Evolutionary conservation across 2,329 filamentous ascomycete species (phyloP).

Genomic region (Lachnellula subtilissima): DNA sequence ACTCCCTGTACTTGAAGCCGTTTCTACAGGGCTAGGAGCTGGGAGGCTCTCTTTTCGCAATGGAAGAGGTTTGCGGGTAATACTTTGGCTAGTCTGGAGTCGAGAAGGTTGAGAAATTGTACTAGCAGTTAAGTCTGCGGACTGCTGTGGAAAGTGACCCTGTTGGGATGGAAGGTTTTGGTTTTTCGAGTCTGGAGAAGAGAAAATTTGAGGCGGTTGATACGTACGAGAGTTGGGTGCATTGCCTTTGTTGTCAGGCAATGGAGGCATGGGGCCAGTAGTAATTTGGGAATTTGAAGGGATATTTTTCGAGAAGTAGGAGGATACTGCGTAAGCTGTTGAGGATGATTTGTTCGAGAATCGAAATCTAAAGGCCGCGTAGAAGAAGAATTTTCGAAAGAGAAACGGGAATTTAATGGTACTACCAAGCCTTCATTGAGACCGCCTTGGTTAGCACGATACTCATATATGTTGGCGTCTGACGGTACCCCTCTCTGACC

Average conservation of each 20-base stretch:
- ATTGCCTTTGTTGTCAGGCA: slow-evolving; percentile 2
- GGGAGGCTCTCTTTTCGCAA: slow-evolving; percentile 35
- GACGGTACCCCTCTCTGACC: slow-evolving; percentile 38
- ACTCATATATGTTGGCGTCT: slow-evolving; percentile 30
- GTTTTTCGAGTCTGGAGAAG: slow-evolving; percentile 7
- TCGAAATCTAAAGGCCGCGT: slow-evolving; percentile 13
- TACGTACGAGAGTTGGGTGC: slow-evolving; percentile 13
- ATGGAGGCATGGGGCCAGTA: slow-evolving; percentile 3
- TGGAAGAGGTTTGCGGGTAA: slow-evolving; percentile 50
- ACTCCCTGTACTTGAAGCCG: slow-evolving; percentile 37
- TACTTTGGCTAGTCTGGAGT: slow-evolving; percentile 39
- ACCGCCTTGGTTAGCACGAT: slow-evolving; percentile 31
- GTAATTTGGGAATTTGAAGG: slow-evolving; percentile 4
- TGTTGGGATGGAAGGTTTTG: slow-evolving; percentile 4
- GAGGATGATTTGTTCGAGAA: slow-evolving; percentile 12
- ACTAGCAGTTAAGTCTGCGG: slow-evolving; percentile 21
- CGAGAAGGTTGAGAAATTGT: slow-evolving; percentile 15
- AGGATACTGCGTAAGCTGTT: slow-evolving; percentile 15
- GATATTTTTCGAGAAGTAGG: slow-evolving; percentile 3
- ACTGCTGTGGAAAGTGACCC: slow-evolving; percentile 17
- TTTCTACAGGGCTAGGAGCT: slow-evolving; percentile 34
- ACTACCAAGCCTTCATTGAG: slow-evolving; percentile 33
- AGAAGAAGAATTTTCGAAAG: slow-evolving; percentile 25
- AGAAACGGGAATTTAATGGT: slow-evolving; percentile 25
- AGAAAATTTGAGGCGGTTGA: slow-evolving; percentile 13